Conservation (phyloP, 208 protist genomes). For the Vickermania spadyakhi region DNA sequence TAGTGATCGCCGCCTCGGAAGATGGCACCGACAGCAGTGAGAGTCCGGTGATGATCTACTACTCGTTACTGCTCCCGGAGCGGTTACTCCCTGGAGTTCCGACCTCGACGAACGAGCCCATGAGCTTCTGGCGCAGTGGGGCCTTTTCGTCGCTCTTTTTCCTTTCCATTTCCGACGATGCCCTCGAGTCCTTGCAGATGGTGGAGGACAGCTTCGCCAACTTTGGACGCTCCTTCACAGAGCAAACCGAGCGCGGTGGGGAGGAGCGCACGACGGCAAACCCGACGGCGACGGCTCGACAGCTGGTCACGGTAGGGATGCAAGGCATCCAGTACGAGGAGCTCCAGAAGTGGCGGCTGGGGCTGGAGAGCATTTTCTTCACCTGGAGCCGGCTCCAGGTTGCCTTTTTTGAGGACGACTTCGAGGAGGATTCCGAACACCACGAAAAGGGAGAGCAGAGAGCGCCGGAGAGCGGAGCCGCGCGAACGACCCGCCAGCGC, state of each 20-base stretch:
- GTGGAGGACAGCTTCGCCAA: slow-evolving; percentile 45
- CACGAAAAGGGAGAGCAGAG: background rate
- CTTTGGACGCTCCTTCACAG: slow-evolving; percentile 3
- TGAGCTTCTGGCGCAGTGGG: slow-evolving; percentile 10
- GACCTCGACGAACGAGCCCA: background rate
- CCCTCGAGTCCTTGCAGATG: slow-evolving; percentile 40
- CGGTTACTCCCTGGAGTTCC: slow-evolving; percentile 24
- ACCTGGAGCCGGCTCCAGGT: slow-evolving; percentile 18
- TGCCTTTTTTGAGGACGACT: background rate
- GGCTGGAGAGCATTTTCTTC: slow-evolving; percentile 22
- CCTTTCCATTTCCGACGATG: slow-evolving; percentile 53
- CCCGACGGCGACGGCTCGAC: slow-evolving; percentile 4
- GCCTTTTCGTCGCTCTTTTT: slow-evolving; percentile 40
- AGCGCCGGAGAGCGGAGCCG: background rate
- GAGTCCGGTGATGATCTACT: slow-evolving; percentile 35
- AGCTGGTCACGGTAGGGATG: slow-evolving; percentile 22
- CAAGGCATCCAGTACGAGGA: slow-evolving; percentile 16
- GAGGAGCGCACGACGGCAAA: slow-evolving; percentile 10
- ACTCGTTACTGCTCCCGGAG: slow-evolving; percentile 49
- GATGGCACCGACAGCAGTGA: slow-evolving; percentile 30
- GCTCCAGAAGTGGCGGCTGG: slow-evolving; percentile 19
- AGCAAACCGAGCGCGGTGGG: slow-evolving; percentile 5
- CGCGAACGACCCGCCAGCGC: background rate
- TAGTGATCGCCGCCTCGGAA: slow-evolving; percentile 32
- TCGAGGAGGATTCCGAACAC: background rate